Percentiles rank a stretch among this genome's conserved stretches.
Evolutionary conservation across 768 basidiomycete species (phyloP).

Genomic region (Lactifluus subvellereus): DNA sequence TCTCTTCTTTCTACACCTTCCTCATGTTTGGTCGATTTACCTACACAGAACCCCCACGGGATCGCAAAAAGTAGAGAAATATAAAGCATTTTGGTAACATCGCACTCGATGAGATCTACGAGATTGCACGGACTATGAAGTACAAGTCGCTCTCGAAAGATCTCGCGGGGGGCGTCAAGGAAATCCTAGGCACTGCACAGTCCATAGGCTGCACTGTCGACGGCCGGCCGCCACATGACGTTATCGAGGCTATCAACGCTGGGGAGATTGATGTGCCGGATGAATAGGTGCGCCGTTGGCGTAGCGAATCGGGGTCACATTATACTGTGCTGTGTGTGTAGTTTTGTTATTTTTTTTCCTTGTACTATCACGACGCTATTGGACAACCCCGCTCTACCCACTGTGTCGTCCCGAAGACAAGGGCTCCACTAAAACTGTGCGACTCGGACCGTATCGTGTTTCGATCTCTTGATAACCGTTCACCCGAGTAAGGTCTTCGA

Average conservation of each 20-base stretch:
- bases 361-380: constrained; percentile 13
- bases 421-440: too few relatives aligned
- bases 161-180: constrained; percentile 85
- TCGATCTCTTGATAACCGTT: background rate
- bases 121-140: constrained; percentile 95
- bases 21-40: background rate
- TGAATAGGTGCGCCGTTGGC: constrained; percentile 46
- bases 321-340: constrained; percentile 12
- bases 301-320: background rate
- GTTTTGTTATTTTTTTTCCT: constrained; percentile 14
- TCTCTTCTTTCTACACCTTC: background rate
- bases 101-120: constrained; percentile 85
- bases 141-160: constrained; percentile 91
- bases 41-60: constrained; percentile 86
- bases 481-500: background rate
- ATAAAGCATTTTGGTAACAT: constrained; percentile 98
- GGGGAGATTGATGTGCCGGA: constrained; percentile 84
- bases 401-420: background rate
- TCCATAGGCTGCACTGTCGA: constrained; percentile 96
- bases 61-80: constrained; percentile 99
- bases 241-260: constrained; percentile 82
- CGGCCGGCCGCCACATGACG: constrained; percentile 85
- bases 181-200: constrained; percentile 97
- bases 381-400: background rate
- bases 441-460: background rate